These are phyloP conservation scores for Phoenix dactylifera DNA, from an alignment of 176 grass and related monocot genomes.

Conservation along the genomic window DNA sequence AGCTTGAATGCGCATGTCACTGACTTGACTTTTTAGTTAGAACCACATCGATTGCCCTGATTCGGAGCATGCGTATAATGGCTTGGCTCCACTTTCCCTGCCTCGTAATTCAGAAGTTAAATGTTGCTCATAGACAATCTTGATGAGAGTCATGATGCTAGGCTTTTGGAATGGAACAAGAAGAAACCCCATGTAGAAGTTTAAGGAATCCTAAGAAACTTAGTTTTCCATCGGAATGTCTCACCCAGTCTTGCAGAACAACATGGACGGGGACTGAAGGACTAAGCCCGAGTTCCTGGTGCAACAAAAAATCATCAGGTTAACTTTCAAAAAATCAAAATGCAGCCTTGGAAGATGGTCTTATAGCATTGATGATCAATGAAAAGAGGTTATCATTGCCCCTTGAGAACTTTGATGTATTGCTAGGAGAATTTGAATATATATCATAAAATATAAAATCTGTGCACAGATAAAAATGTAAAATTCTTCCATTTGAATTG, in stretches of 20 bases:
- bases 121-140: constrained; percentile 10
- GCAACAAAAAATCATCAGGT: neutral
- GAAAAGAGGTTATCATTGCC: too few relatives aligned
- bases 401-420: too few relatives aligned
- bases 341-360: neutral
- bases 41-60: too few relatives aligned
- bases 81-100: constrained; percentile 12
- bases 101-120: constrained; percentile 15
- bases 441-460: too few relatives aligned
- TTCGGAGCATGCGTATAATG: too few relatives aligned
- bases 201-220: constrained; percentile 99
- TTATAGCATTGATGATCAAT: too few relatives aligned
- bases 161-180: constrained; percentile 57
- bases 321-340: neutral
- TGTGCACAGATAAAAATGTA: too few relatives aligned
- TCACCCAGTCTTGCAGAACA: constrained; percentile 97
- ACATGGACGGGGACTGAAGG: constrained; percentile 89
- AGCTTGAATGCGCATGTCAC: constrained; percentile 17
- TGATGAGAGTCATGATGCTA: constrained; percentile 15
- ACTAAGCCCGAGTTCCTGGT: constrained; percentile 91
- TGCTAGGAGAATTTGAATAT: too few relatives aligned
- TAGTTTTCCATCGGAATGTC: constrained; percentile 84
- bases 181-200: constrained; percentile 86
- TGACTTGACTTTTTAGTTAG: neutral
- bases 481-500: neutral